Base-by-base conservation (phyloP, 805 yeast species). In the Phaffomyces thermotolerans region DNA sequence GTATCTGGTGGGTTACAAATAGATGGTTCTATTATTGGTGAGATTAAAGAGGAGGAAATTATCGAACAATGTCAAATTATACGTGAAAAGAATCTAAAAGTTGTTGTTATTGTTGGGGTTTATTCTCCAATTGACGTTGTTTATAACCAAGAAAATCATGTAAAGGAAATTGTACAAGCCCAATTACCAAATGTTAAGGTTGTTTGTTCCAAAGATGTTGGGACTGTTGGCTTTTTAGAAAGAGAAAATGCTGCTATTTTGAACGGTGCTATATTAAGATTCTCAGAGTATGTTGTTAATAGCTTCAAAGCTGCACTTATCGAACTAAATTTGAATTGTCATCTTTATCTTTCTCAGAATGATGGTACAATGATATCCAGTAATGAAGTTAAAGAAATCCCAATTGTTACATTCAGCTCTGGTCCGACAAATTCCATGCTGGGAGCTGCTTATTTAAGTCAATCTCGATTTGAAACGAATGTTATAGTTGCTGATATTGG, bases 401-500 rank as follows among this genome's bases (percentile, higher is more conserved):
- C 76, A n/a, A 71, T 72, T 31, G 55, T 67, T 35, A 71, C 76
- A 1, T 72, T 71, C 50, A 66, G 73, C 4, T 71, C 76, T 10
- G 76, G 77, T 36, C 71, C 76, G 4, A 72, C 75, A 13, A 69
- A 70, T 47, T 68, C 73, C 10, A 69, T 70, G 69, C 53, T 72
- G 48, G 74, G 74, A 36, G 76, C 77, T 2, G 63, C 75, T 0
- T 68, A 69, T 48, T 52, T 72, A 13, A 66, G 71, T 44, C 31
- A 36, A 23, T 27, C 39, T 24, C 42, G 23, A 51, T 50, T 44
- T 14, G 17, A 60, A 13, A 46, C 54, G 32, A 49, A 54, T 33
- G 58, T 64, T 14, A 52, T 69, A 39, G 74, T 72, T n/a, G 66
- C 66, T 31, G 78, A 72, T 52, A 66, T 72, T 33, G 78, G 78